A percentile compares a stretch with the other conserved stretches of the same genome.
Conservation (phyloP, 208 protist genomes). For the Acanthamoeba healyi region DNA sequence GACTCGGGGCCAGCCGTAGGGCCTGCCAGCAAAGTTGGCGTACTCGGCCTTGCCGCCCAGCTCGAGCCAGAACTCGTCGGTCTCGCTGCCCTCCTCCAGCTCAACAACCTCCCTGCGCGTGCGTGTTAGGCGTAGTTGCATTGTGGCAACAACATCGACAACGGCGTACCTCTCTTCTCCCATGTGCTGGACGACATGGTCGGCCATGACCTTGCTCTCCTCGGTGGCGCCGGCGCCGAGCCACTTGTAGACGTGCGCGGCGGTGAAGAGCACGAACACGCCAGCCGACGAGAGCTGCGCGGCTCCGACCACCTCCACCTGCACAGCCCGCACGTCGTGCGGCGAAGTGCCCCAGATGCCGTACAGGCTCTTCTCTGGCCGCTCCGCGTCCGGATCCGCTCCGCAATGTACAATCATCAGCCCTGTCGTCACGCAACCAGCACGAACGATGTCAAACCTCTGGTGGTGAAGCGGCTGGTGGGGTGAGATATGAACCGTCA, state of each 20-base stretch:
- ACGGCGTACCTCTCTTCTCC: background rate
- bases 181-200: slow-evolving; percentile 41
- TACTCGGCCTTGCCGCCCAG: slow-evolving; percentile 77
- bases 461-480: background rate
- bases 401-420: slow-evolving; percentile 47
- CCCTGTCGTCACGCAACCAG: background rate
- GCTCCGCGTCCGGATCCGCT: background rate
- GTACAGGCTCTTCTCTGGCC: slow-evolving; percentile 36
- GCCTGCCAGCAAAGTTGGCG: slow-evolving; percentile 52
- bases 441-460: background rate
- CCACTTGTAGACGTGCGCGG: slow-evolving; percentile 72
- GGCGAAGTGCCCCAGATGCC: background rate
- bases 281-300: slow-evolving; percentile 74
- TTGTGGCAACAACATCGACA: background rate
- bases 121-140: background rate
- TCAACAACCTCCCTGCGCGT: background rate
- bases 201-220: background rate
- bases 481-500: background rate
- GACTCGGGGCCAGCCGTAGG: slow-evolving; percentile 75
- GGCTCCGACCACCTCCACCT: background rate
- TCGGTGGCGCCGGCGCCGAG: slow-evolving; percentile 53
- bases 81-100: slow-evolving; percentile 61
- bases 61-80: slow-evolving; percentile 74
- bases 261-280: slow-evolving; percentile 78
- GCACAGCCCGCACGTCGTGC: slow-evolving; percentile 21